Conservation (phyloP, 768 basidiomycete species). For the Pisolithus orientalis region DNA sequence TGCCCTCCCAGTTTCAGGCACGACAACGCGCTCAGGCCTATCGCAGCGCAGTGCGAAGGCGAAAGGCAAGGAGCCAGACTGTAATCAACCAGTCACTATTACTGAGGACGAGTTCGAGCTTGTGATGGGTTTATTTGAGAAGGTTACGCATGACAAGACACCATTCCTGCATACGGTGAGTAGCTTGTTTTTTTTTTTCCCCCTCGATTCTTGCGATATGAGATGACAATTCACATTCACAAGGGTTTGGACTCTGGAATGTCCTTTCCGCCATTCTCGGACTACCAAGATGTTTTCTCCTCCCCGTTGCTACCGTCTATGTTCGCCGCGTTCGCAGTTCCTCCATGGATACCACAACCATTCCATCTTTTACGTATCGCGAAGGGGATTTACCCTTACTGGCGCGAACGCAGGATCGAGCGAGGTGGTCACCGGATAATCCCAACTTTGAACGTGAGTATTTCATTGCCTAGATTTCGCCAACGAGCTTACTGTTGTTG, state of each 20-base stretch:
- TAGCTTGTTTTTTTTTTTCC: slow-evolving; percentile 12
- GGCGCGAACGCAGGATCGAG: slow-evolving; percentile 79
- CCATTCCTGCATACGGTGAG: slow-evolving; percentile 87
- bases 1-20: slow-evolving; percentile 46
- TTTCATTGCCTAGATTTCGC: not conserved
- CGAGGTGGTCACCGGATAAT: slow-evolving; percentile 82
- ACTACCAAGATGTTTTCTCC: slow-evolving; percentile 61
- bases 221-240: not conserved
- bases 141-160: slow-evolving; percentile 81
- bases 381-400: slow-evolving; percentile 76
- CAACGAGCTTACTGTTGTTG: not conserved
- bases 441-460: slow-evolving; percentile 77
- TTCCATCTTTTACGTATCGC: slow-evolving; percentile 62
- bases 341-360: slow-evolving; percentile 63
- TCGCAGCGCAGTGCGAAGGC: slow-evolving; percentile 61
- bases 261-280: slow-evolving; percentile 64
- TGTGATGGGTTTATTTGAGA: slow-evolving; percentile 92
- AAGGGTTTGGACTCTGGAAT: slow-evolving; percentile 63
- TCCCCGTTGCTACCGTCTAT: slow-evolving; percentile 46
- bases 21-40: slow-evolving; percentile 50
- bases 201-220: not conserved
- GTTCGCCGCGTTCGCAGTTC: slow-evolving; percentile 60
- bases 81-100: slow-evolving; percentile 56
- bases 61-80: slow-evolving; percentile 80
- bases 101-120: slow-evolving; percentile 92